These are phyloP conservation scores for Anthoceros angustus DNA, from an alignment of 225 moss, liverwort and hornwort species.

Conservation along the genomic window DNA sequence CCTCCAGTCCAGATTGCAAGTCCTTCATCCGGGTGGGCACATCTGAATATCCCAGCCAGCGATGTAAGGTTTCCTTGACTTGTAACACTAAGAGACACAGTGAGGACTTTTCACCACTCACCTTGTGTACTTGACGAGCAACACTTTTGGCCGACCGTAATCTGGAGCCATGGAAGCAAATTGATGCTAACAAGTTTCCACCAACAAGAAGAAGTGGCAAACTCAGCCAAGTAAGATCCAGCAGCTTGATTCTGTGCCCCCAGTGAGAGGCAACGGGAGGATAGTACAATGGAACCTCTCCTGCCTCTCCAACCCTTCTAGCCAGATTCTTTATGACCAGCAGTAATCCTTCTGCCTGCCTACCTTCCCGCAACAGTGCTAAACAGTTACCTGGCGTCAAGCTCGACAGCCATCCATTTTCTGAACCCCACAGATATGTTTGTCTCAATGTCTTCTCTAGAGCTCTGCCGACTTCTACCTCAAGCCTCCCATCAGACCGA, in stretches of 20 bases:
- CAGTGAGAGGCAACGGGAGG: not conserved
- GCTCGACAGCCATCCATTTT: not conserved
- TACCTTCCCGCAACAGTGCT: not conserved
- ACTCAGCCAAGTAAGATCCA: not conserved
- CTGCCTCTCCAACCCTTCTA: not conserved
- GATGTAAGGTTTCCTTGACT: too few species aligned
- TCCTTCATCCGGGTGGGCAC: too few species aligned
- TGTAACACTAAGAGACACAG: too few species aligned
- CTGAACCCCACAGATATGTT: not conserved
- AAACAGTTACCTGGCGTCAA: not conserved
- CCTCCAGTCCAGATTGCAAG: too few species aligned
- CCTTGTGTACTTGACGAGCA: not conserved
- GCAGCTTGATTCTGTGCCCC: not conserved
- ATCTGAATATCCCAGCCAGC: too few species aligned
- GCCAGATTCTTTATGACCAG: not conserved
- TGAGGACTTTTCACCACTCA: too few species aligned
- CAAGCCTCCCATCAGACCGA: not conserved
- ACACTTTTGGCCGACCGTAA: not conserved
- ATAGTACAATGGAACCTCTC: not conserved
- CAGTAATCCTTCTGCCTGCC: not conserved
- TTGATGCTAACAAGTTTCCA: not conserved
- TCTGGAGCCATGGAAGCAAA: not conserved
- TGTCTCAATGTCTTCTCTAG: not conserved
- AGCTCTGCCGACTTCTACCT: not conserved
- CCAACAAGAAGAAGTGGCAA: not conserved